Base-by-base conservation (phyloP, 768 basidiomycete species). In the Aureoboletus auriporus region DNA sequence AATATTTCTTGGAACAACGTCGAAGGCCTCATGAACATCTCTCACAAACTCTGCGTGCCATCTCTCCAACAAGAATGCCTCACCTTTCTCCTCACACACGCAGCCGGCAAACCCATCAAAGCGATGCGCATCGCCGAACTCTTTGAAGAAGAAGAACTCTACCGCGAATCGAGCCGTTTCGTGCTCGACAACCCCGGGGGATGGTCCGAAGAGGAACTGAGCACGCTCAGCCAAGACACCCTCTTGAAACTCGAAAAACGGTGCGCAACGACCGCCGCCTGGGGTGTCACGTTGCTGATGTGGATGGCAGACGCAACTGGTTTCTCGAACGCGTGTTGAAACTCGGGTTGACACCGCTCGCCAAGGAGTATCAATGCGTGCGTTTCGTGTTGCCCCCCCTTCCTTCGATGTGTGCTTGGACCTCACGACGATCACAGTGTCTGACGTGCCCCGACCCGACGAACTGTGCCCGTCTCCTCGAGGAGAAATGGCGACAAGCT, bases 291-390 rank as follows among this genome's bases (percentile, higher is more conserved):
- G 17, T 26, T 20, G 14, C 28, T 12, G 6, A 3, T 9, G n/a
- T 12, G 11, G 11, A 17, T 7, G 33, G 30, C 27, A 29, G 92
- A 31, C 80, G 94, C 49, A 94, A 85, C 46, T 96, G 93, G 93
- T 96, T 96, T 69, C 77, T 96, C 16, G 94, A 97, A 64, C 82
- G 94, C 16, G 87, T 97, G 13, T 75, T 96, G 53, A 96, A 96
- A 64, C 80, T 97, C 9, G 91, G 92, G 2, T 72, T 92, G 35
- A 87, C 88, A 0, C 80, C 85, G 53, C 77, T 95, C 20, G 81
- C 89, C n/a, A 93, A 94, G 65, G 93, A 96, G 60, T 96, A 96
- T 59, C 86, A 89, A 80, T 96, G 94, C 62, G 91, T 93, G 62
- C 55, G 82, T 70, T 7, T 1, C 23, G 37, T 14, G 14, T 33